Conservation (phyloP, 2,329 filamentous ascomycete species). For the Aaosphaeria pasadenensis region DNA sequence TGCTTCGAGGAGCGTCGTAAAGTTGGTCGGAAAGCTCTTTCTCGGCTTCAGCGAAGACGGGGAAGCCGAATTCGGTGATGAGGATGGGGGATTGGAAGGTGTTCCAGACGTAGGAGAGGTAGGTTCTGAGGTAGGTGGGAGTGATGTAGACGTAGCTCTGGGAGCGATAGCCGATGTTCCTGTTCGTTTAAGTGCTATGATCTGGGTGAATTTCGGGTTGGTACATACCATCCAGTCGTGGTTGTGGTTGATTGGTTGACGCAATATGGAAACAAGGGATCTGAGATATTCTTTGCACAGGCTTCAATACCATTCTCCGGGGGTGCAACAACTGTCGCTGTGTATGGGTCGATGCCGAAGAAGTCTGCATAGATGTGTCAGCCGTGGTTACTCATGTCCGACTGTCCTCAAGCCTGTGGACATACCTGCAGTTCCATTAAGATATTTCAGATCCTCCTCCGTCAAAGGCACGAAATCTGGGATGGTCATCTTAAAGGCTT, state of each 20-base stretch:
- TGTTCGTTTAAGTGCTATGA: slow-evolving; percentile 33
- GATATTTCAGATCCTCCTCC: slow-evolving; percentile 42
- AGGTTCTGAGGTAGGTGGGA: slow-evolving; percentile 1
- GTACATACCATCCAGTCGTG: slow-evolving; percentile 31
- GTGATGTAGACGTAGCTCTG: slow-evolving; percentile 30
- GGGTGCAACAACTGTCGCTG: slow-evolving; percentile 31
- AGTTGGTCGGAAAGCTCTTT: slow-evolving; percentile 26
- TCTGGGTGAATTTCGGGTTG: slow-evolving; percentile 17
- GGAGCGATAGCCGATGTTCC: slow-evolving; percentile 34
- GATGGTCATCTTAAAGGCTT: slow-evolving; percentile 8
- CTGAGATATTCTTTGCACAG: slow-evolving; percentile 31
- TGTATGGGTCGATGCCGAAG: slow-evolving; percentile 39
- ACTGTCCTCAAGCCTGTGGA: slow-evolving; percentile 32
- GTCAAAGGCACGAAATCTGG: slow-evolving; percentile 44
- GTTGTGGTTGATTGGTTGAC: slow-evolving; percentile 27
- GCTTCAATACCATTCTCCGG: slow-evolving; percentile 35
- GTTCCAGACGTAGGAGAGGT: neutral
- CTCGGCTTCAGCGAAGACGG: slow-evolving; percentile 34
- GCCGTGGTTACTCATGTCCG: slow-evolving; percentile 19
- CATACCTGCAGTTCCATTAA: slow-evolving; percentile 33
- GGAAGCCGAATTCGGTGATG: slow-evolving; percentile 38
- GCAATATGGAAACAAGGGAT: slow-evolving; percentile 34
- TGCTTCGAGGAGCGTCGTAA: slow-evolving; percentile 24
- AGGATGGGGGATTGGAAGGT: neutral
- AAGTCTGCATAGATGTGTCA: slow-evolving; percentile 34